Base-by-base conservation (phyloP, 352 stramenopile genomes). In the Pythium rhizo-oryzae region DNA sequence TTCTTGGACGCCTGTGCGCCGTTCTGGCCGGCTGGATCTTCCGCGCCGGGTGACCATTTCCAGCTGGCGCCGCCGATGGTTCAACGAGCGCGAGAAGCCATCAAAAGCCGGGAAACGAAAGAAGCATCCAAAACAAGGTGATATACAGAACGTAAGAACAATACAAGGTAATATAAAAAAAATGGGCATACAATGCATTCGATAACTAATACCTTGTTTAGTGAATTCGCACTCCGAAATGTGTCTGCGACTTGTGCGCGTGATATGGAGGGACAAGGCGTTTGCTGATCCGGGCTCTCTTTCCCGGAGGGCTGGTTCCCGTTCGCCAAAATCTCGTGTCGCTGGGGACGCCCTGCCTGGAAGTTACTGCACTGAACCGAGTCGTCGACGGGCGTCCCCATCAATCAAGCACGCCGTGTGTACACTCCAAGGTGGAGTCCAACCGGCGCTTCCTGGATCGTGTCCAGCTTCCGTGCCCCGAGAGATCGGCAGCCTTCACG, bases 11-110 rank as follows among this genome's bases (percentile, higher is more conserved):
- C 19, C 15, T 3, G 16, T 23, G 6, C 43, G 43, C 19, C 15
- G 43, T 18, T 12, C 11, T 16, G 43, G 15, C 43, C 43, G 43
- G 13, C 43, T 50, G 43, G 43, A 50, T 50, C 43, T 50, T 50
- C 43, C 43, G 43, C 43, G 43, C 11, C 43, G 18, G 43, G 43
- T 50, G 43, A 50, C 43, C 43, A 50, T 50, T 50, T 50, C 43
- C 43, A 50, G 43, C 43, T 50, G 43, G 43, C 19, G 43, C 13
- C 6, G 9, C 43, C 43, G 15, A 50, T 50, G 43, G 43, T 50
- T 50, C 43, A 50, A 50, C 15, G 43, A 50, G 43, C 19, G 16
- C 19, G 43, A 23, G 16, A 50, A 43, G 19, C 43, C 43, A 50
- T 50, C 43, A 50, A 23, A 50, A 50, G 43, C 43, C 43, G 19